Evolutionary conservation across 495 filamentous ascomycete genomes (phyloP).

Genomic region (Xylaria bambusicola): DNA sequence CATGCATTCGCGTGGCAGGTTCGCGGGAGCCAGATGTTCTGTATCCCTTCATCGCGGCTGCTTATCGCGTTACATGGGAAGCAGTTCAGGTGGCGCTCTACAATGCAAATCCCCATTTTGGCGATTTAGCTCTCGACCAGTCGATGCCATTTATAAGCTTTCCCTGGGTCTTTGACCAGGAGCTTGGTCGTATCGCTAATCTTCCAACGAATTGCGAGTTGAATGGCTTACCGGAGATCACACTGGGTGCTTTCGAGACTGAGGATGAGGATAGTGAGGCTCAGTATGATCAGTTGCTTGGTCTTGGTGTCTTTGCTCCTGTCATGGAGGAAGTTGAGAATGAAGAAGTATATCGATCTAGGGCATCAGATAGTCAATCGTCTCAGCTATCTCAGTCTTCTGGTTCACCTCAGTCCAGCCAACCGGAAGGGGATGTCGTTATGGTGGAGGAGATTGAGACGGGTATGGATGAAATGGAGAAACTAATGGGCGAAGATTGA

Average conservation of each 20-base stretch:
- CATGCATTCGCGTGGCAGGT: constrained; percentile 64
- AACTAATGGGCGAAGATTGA: not conserved
- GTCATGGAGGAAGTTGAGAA: constrained; percentile 7
- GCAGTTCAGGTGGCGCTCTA: constrained; percentile 61
- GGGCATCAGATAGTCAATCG: no score
- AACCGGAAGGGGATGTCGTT: not conserved
- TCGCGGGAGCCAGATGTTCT: constrained; percentile 55
- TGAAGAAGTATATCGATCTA: no score
- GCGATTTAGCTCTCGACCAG: constrained; percentile 20
- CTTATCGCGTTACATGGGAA: constrained; percentile 80
- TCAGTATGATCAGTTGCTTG: constrained; percentile 22
- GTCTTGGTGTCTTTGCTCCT: constrained; percentile 5
- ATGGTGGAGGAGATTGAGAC: constrained; percentile 23
- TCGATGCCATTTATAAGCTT: constrained; percentile 85
- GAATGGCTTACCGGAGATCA: constrained; percentile 22
- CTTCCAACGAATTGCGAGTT: constrained; percentile 21
- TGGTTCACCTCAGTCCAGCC: not conserved
- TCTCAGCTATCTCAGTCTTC: no score
- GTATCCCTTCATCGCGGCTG: constrained; percentile 75
- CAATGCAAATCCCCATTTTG: constrained; percentile 41
- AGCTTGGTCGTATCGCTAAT: constrained; percentile 72
- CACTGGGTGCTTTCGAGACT: constrained; percentile 14
- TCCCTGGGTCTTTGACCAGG: constrained; percentile 80
- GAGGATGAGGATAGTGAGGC: constrained; percentile 29
- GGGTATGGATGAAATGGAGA: constrained; percentile 23